These are phyloP conservation scores for Pythium rishiriense DNA, from an alignment of 352 stramenopile genomes.

Conservation along the genomic window DNA sequence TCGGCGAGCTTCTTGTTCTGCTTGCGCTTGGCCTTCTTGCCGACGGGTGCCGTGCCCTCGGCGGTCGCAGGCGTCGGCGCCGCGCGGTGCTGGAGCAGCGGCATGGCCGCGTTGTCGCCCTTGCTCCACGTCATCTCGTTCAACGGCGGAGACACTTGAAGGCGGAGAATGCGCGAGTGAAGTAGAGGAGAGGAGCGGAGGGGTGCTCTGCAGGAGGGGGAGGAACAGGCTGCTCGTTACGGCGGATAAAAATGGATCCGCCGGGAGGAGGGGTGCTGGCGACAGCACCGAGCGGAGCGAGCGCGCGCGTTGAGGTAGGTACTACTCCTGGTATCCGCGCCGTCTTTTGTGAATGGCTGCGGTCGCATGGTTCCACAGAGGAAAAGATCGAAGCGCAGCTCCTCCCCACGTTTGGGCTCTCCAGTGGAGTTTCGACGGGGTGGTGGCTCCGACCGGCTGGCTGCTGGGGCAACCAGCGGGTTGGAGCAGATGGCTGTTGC, in stretches of 20 bases:
- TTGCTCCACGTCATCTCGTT: conserved; percentile 23
- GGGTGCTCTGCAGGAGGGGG: not conserved
- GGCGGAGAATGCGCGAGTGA: conserved; percentile 13
- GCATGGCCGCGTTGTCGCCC: conserved; percentile 24
- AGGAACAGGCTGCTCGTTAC: not conserved
- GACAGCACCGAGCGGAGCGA: conserved; percentile 9
- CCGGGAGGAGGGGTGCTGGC: not conserved
- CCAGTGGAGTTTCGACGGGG: no score
- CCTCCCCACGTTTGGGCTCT: no score
- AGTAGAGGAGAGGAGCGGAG: conserved; percentile 1
- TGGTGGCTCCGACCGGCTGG: no score
- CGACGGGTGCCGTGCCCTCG: not conserved
- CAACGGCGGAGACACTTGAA: not conserved
- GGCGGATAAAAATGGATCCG: conserved; percentile 11
- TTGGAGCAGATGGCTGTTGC: not conserved
- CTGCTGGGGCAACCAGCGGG: not conserved
- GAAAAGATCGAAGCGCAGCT: conserved; percentile 19
- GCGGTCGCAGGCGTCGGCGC: conserved; percentile 13
- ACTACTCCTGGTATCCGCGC: no score
- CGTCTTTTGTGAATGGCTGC: not conserved
- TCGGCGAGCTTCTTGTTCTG: conserved; percentile 12
- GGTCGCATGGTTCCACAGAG: conserved; percentile 4
- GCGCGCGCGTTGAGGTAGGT: not conserved
- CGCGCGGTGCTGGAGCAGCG: conserved; percentile 52
- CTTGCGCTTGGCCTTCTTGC: conserved; percentile 11